Evolutionary conservation across 2,329 filamentous ascomycete species (phyloP).

Genomic region (Dactylellina cionopaga): DNA sequence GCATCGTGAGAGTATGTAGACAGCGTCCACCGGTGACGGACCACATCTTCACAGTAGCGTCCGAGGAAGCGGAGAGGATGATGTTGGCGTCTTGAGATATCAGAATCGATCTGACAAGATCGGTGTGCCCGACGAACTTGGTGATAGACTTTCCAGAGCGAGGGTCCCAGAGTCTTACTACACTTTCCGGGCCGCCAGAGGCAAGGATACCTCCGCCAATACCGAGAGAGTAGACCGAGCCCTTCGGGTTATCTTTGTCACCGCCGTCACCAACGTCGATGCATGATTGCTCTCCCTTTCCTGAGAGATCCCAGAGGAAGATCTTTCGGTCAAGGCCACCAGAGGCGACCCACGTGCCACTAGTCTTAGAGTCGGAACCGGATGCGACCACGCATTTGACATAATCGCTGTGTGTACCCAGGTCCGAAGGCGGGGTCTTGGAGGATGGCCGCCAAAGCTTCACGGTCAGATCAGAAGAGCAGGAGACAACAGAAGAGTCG

Average conservation of each 20-base stretch:
- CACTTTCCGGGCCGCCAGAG: constrained; percentile 92
- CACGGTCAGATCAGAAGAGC: constrained; percentile 92
- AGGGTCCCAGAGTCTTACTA: constrained; percentile 90
- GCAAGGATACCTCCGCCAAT: constrained; percentile 83
- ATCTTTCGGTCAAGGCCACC: constrained; percentile 93
- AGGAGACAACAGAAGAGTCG: constrained; percentile 82
- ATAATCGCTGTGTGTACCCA: constrained; percentile 94
- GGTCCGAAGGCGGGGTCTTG: constrained; percentile 65
- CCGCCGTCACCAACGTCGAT: constrained; percentile 78
- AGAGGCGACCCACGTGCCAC: constrained; percentile 85
- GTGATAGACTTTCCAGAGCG: constrained; percentile 88
- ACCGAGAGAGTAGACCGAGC: constrained; percentile 90
- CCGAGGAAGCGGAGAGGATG: constrained; percentile 91
- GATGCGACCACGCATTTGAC: constrained; percentile 77
- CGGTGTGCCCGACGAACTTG: constrained; percentile 95
- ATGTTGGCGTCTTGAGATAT: constrained; percentile 89
- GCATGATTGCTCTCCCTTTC: constrained; percentile 79
- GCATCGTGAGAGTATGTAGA: constrained; percentile 98
- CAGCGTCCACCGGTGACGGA: constrained; percentile 93
- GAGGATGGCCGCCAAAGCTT: constrained; percentile 87
- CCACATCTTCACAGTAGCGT: constrained; percentile 98
- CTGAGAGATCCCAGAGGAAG: constrained; percentile 90
- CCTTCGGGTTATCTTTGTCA: constrained; percentile 86
- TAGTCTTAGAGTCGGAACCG: constrained; percentile 73
- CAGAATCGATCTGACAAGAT: constrained; percentile 90